Percentiles rank a stretch among this genome's conserved stretches.
Conservation (phyloP, 371 early-diverging fungal genomes). For the Mucor irregularis region DNA sequence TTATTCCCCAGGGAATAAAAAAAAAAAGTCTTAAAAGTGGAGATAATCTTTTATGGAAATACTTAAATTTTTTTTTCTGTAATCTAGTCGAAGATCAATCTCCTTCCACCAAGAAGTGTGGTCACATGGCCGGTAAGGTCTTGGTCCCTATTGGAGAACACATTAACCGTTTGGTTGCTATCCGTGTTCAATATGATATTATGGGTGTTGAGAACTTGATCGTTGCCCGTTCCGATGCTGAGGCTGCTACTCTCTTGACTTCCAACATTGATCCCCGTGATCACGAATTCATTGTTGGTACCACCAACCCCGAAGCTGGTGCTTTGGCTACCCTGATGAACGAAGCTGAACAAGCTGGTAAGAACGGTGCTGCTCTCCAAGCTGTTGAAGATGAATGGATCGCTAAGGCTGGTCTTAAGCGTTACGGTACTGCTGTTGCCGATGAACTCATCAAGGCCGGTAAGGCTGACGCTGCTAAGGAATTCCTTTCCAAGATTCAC, state of each 20-base stretch:
- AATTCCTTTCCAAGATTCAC: constrained; percentile 59
- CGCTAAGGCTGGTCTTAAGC: constrained; percentile 79
- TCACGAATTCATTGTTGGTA: constrained; percentile 94
- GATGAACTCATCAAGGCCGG: constrained; percentile 69
- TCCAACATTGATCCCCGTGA: constrained; percentile 96
- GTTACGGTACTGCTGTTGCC: constrained; percentile 82
- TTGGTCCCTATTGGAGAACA: constrained; percentile 96
- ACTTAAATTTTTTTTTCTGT: no score
- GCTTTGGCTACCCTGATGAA: constrained; percentile 80
- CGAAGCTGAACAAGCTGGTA: constrained; percentile 78
- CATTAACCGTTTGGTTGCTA: constrained; percentile 95
- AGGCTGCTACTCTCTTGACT: constrained; percentile 95
- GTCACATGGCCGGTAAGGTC: constrained; percentile 99
- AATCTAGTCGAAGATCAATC: constrained; percentile 93
- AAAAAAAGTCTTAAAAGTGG: no score
- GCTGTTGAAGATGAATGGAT: constrained; percentile 92
- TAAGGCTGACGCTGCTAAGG: constrained; percentile 43
- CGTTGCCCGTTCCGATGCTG: constrained; percentile 96
- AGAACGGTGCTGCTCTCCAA: constrained; percentile 75
- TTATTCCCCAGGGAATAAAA: no score
- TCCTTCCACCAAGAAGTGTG: constrained; percentile 97
- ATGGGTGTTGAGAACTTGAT: constrained; percentile 96
- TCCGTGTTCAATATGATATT: constrained; percentile 96
- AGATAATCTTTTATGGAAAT: no score
- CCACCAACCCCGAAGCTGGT: constrained; percentile 85